These are phyloP conservation scores for Apiotrichum sp. DNA, from an alignment of 1,284 basidiomycete genomes.

Conservation along the genomic window DNA sequence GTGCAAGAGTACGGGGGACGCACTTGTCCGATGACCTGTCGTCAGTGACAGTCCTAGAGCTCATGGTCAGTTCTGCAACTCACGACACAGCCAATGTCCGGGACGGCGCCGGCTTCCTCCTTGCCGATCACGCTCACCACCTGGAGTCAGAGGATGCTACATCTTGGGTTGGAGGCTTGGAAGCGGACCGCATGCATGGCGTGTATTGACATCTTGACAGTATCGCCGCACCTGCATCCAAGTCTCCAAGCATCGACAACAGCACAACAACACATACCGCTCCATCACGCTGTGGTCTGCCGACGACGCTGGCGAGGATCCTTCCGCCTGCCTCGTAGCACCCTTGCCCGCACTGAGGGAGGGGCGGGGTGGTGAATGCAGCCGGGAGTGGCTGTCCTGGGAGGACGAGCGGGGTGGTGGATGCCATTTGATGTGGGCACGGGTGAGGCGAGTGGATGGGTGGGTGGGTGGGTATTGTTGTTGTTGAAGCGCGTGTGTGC, in stretches of 20 bases:
- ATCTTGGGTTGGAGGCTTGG: neutral
- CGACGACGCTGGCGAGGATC: conserved; percentile 67
- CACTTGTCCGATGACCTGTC: conserved; percentile 39
- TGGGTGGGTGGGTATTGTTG: too few relatives aligned
- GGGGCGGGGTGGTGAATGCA: conserved; percentile 53
- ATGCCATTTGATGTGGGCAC: conserved; percentile 1
- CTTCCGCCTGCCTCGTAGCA: conserved; percentile 62
- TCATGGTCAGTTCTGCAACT: conserved; percentile 8
- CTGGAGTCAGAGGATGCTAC: conserved; percentile 5
- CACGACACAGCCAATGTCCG: conserved; percentile 45
- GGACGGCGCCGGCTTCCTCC: conserved; percentile 41
- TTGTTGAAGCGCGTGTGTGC: neutral
- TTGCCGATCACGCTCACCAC: conserved; percentile 41
- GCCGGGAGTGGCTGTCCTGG: conserved; percentile 75
- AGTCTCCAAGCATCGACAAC: too few relatives aligned
- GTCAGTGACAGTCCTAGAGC: neutral
- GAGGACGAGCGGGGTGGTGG: conserved; percentile 50
- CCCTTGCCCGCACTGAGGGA: conserved; percentile 59
- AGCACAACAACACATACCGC: conserved; percentile 50
- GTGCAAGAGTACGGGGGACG: conserved; percentile 24
- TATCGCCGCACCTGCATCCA: too few relatives aligned
- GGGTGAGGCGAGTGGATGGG: too few relatives aligned
- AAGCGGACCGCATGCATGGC: too few relatives aligned
- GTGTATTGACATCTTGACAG: too few relatives aligned
- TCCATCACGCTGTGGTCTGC: conserved; percentile 59